Base-by-base conservation (phyloP, 768 basidiomycete species). In the Suillus ampliporus region DNA sequence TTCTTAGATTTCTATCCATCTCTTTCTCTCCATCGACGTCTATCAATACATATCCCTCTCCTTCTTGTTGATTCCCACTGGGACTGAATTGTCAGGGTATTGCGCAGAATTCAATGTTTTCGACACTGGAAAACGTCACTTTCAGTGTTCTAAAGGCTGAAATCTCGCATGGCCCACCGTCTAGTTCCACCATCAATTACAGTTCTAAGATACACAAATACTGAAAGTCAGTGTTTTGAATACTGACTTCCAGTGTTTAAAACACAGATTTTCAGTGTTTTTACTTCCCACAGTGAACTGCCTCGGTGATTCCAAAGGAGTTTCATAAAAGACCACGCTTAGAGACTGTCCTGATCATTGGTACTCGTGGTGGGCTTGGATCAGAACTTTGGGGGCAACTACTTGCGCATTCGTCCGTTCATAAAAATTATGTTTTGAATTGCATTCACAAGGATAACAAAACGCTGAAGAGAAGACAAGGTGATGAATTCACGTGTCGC, bases 281-380 rank as follows among this genome's bases (percentile, higher is more conserved):
- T n/a, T n/a, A n/a, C n/a, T n/a, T n/a, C n/a, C n/a, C n/a, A n/a
- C n/a, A n/a, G n/a, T n/a, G n/a, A n/a, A n/a, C n/a, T 44, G 19
- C 43, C 19, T 21, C 43, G n/a, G n/a, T n/a, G n/a, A n/a, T 44
- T n/a, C 43, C 43, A 21, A 44, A 21, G n/a, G 43, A n/a, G 8
- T 19, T 43, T 4, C 43, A 43, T 43, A 6, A 21, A 9, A 44
- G 43, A 10, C 4, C 9, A 44, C 43, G n/a, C n/a, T 44, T 21
- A 9, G 43, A 44, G n/a, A 44, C 9, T 10, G 73, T 79, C 5
- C 69, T 81, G 6, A 54, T 80, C 43, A 81, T 78, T 19, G 79
- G 80, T 15, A 74, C 78, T 6, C 79, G 78, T 9, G 80, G 79
- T 8, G 74, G 73, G 8, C 68, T 81, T 15, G 80, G 80, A 10